A percentile compares a stretch with the other conserved stretches of the same genome.
These are phyloP conservation scores for Mucor circinelloides DNA, from an alignment of 371 early-diverging fungal species.

Conservation along the genomic window DNA sequence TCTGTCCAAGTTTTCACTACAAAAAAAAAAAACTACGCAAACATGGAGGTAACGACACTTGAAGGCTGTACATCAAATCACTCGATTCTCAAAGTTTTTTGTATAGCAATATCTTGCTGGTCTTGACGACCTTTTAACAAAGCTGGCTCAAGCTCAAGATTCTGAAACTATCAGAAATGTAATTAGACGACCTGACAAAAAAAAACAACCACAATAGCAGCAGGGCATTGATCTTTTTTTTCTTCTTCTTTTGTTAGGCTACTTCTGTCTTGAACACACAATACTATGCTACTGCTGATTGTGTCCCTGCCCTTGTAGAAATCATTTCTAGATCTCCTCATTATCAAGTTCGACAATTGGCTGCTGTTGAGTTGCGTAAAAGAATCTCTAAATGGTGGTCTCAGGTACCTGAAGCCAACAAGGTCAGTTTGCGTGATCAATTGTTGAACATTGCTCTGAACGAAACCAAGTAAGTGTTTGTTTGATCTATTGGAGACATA, in stretches of 20 bases:
- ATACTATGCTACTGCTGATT: constrained; percentile 62
- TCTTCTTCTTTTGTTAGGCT: constrained; percentile 38
- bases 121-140: constrained; percentile 44
- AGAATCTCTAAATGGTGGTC: constrained; percentile 74
- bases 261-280: constrained; percentile 71
- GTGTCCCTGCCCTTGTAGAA: constrained; percentile 74
- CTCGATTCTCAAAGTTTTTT: neutral
- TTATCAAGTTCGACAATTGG: constrained; percentile 79
- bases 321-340: constrained; percentile 62
- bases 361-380: constrained; percentile 90
- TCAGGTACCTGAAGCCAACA: constrained; percentile 53
- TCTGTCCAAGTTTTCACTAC: too few species aligned
- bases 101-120: constrained; percentile 46
- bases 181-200: constrained; percentile 4
- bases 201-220: too few species aligned
- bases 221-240: neutral
- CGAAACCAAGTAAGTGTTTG: constrained; percentile 64
- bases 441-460: constrained; percentile 68
- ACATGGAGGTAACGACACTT: neutral
- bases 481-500: too few species aligned
- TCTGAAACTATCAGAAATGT: constrained; percentile 53
- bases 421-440: constrained; percentile 62
- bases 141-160: constrained; percentile 50
- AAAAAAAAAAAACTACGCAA: too few species aligned
- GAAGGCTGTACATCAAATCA: neutral